Percentiles rank a stretch among this genome's conserved stretches.
These are phyloP conservation scores for Citrus inodora DNA, from an alignment of 345 rosid species.

Conservation along the genomic window DNA sequence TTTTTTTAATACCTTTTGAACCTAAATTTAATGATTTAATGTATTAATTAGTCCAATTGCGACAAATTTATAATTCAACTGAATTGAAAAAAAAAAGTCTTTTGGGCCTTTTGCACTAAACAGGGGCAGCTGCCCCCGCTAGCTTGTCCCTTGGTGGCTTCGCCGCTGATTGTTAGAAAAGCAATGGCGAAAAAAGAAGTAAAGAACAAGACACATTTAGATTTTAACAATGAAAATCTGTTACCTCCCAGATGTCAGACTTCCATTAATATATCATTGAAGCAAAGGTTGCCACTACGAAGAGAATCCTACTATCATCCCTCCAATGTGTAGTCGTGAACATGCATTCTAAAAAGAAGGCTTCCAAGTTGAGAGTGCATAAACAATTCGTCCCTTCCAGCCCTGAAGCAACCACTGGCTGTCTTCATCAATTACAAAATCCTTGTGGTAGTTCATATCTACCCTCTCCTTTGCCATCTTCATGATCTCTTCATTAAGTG, in stretches of 20 bases:
- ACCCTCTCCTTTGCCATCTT: slow-evolving; percentile 37
- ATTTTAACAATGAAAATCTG: neutral
- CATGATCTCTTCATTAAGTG: slow-evolving; percentile 35
- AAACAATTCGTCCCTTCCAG: slow-evolving; percentile 53
- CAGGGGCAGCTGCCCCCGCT: too few relatives aligned
- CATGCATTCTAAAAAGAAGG: slow-evolving; percentile 20
- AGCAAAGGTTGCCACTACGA: neutral
- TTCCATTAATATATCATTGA: neutral
- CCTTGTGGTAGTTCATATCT: slow-evolving; percentile 37
- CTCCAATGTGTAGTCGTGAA: neutral
- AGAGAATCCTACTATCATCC: slow-evolving; percentile 5
- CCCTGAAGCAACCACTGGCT: slow-evolving; percentile 52
- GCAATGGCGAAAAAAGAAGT: neutral
- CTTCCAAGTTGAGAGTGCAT: slow-evolving; percentile 45
- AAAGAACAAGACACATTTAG: neutral
- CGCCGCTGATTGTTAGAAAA: neutral
- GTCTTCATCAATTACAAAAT: slow-evolving; percentile 43
- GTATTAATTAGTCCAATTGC: too few relatives aligned
- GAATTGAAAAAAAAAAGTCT: too few relatives aligned
- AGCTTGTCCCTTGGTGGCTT: too few relatives aligned
- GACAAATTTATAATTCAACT: too few relatives aligned
- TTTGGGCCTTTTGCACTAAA: too few relatives aligned
- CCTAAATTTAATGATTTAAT: too few relatives aligned
- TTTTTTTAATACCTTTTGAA: too few relatives aligned
- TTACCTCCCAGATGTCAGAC: slow-evolving; percentile 16